Conservation (phyloP, 2,329 filamentous ascomycete genomes). For the Calonectria pauciramosa region DNA sequence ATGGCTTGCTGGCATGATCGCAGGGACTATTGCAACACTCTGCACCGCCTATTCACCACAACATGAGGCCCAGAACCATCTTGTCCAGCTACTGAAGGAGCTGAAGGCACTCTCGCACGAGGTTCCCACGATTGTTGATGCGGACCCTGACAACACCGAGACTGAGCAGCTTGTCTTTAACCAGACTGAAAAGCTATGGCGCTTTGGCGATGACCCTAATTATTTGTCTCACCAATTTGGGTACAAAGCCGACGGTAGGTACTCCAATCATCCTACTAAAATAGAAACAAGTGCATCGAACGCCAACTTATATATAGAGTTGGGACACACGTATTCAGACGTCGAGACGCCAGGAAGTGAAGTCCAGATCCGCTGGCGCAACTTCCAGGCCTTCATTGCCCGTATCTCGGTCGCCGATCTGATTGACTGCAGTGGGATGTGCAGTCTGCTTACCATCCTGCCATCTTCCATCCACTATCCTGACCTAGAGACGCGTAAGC, state of each 20-base stretch:
- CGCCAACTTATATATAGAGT: background rate
- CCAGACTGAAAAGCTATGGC: background rate
- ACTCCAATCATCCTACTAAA: background rate
- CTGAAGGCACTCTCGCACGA: background rate
- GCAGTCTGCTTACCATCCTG: background rate
- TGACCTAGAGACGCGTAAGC: background rate
- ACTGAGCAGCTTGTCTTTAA: background rate
- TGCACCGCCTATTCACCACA: background rate
- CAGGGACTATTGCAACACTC: background rate
- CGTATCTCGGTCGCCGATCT: background rate
- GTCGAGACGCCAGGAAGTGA: background rate
- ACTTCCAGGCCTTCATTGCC: background rate
- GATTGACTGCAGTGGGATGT: background rate
- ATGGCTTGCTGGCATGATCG: background rate
- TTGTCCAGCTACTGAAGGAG: background rate
- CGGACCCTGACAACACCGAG: background rate
- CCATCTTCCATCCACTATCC: background rate
- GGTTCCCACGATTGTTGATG: background rate
- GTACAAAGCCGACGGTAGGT: background rate
- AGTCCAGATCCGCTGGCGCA: background rate
- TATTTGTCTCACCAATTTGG: background rate
- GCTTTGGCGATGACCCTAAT: background rate
- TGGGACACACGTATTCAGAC: background rate
- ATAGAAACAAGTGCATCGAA: background rate
- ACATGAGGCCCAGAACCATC: background rate